Evolutionary conservation across 345 rosid species (phyloP).

Genomic region (Bretschneidera sinensis): DNA sequence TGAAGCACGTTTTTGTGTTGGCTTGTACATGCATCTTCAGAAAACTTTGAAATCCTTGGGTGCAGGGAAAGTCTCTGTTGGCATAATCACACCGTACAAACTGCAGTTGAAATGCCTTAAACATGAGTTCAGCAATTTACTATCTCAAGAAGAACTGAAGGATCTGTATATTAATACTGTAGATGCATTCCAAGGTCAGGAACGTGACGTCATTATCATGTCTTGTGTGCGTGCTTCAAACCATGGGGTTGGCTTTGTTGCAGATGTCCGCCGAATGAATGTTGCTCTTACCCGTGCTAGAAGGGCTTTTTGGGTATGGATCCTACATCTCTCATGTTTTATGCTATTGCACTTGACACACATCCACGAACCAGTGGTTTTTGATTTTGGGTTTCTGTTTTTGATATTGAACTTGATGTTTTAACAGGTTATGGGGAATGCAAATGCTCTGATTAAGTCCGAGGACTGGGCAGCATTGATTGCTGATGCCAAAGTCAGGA

Average conservation of each 20-base stretch:
- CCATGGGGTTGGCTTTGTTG: constrained; percentile 96
- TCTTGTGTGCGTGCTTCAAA: constrained; percentile 97
- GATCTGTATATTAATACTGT: constrained; percentile 95
- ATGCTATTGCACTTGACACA: not conserved
- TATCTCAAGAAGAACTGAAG: constrained; percentile 85
- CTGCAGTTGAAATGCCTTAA: constrained; percentile 95
- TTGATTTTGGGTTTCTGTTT: constrained; percentile 9
- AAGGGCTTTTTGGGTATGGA: constrained; percentile 92
- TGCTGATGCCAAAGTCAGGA: constrained; percentile 81
- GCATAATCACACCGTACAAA: constrained; percentile 96
- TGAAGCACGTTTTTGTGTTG: constrained; percentile 93
- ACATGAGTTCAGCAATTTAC: constrained; percentile 70
- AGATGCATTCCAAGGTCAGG: constrained; percentile 99
- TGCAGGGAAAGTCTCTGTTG: constrained; percentile 68
- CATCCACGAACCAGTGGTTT: not conserved
- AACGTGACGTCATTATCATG: constrained; percentile 98
- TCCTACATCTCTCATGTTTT: constrained; percentile 3
- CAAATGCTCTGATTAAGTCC: constrained; percentile 67
- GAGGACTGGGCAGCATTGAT: constrained; percentile 96
- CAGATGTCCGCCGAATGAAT: constrained; percentile 97
- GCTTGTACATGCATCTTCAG: constrained; percentile 86
- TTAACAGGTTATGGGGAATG: constrained; percentile 94
- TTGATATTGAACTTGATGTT: constrained; percentile 12
- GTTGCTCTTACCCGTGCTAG: constrained; percentile 98
- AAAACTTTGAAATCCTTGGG: constrained; percentile 65